These are phyloP conservation scores for Candida dajiaensis DNA, from an alignment of 805 yeast species.

Conservation along the genomic window DNA sequence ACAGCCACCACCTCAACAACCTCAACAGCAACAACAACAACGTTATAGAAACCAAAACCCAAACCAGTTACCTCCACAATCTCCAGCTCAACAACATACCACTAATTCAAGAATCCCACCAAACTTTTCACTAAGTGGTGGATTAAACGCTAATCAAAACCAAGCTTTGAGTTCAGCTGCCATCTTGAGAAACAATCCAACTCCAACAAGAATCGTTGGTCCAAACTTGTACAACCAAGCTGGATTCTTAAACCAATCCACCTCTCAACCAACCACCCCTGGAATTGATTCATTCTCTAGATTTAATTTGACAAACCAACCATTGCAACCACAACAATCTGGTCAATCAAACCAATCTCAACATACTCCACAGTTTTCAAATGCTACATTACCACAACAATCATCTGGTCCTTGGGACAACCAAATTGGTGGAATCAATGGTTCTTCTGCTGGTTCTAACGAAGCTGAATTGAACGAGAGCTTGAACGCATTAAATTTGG, in stretches of 20 bases:
- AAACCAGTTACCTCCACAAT: slow-evolving; percentile 9
- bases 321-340: slow-evolving; percentile 7
- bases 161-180: slow-evolving; percentile 23
- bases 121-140: slow-evolving; percentile 17
- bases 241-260: slow-evolving; percentile 21
- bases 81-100: slow-evolving; percentile 15
- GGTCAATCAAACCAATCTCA: background rate
- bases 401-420: slow-evolving; percentile 1
- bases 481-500: slow-evolving; percentile 20
- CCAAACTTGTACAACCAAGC: slow-evolving; percentile 16
- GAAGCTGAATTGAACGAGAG: slow-evolving; percentile 22
- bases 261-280: slow-evolving; percentile 27
- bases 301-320: slow-evolving; percentile 11
- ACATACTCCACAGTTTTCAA: slow-evolving; percentile 1
- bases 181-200: slow-evolving; percentile 26
- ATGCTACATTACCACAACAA: slow-evolving; percentile 4
- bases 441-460: background rate
- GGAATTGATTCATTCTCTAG: slow-evolving; percentile 24
- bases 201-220: slow-evolving; percentile 21
- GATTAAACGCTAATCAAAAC: slow-evolving; percentile 10
- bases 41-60: slow-evolving; percentile 10
- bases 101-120: slow-evolving; percentile 22
- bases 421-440: background rate
- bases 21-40: slow-evolving; percentile 11
- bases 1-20: slow-evolving; percentile 3